A percentile compares a stretch with the other conserved stretches of the same genome.
phyloP scores from a whole-genome alignment of 805 yeast species.

The Wickerhamiella azyma region DNA sequence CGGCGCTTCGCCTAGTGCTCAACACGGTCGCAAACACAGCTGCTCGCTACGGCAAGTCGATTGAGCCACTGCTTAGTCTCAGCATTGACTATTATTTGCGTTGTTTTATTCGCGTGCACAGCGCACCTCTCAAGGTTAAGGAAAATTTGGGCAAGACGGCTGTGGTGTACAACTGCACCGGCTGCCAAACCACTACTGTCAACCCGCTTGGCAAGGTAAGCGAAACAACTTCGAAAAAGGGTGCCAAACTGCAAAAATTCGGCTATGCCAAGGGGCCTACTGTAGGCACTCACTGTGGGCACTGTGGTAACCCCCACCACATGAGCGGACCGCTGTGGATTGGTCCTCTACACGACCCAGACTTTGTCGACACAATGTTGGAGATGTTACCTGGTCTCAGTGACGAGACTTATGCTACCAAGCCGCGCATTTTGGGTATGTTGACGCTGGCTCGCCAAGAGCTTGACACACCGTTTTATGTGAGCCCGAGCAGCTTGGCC shows the following conservation, averaged over 20 bases:
- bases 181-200: constrained; percentile 59
- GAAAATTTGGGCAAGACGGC: constrained; percentile 62
- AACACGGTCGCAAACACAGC: constrained; percentile 67
- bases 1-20: constrained; percentile 75
- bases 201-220: constrained; percentile 64
- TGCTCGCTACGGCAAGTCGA: constrained; percentile 73
- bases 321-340: constrained; percentile 97
- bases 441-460: constrained; percentile 69
- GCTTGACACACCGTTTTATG: constrained; percentile 61
- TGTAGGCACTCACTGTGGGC: constrained; percentile 46
- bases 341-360: constrained; percentile 56
- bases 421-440: constrained; percentile 84
- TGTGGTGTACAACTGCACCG: constrained; percentile 70
- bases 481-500: constrained; percentile 64
- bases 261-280: constrained; percentile 55
- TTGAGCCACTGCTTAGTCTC: constrained; percentile 74
- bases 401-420: constrained; percentile 55
- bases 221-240: neutral
- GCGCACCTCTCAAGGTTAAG: constrained; percentile 73
- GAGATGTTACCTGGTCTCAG: constrained; percentile 39
- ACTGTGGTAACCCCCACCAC: constrained; percentile 58
- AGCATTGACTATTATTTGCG: constrained; percentile 91
- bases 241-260: constrained; percentile 31
- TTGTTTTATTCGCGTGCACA: constrained; percentile 61
- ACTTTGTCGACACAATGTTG: constrained; percentile 52